Percentiles rank a stretch among this genome's conserved stretches.
Conservation (phyloP, 2,329 filamentous ascomycete genomes). For the Phyllachora maydis region DNA sequence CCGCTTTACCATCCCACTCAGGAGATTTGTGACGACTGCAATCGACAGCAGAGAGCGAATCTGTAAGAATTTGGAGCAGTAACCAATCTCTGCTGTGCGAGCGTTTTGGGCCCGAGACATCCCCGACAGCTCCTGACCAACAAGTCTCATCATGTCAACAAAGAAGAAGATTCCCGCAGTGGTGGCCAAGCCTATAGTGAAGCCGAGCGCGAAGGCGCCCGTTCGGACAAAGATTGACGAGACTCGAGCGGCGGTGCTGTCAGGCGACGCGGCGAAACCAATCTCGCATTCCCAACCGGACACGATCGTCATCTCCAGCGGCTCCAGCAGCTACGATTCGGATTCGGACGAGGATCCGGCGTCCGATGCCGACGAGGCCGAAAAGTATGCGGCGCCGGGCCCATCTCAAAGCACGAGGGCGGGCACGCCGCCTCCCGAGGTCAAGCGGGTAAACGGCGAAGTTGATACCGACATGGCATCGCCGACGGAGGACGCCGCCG, state of each 20-base stretch:
- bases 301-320: conserved; percentile 36
- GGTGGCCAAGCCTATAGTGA: conserved; percentile 33
- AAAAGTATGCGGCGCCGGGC: conserved; percentile 1
- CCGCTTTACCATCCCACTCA: too few species aligned
- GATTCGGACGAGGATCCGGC: conserved; percentile 20
- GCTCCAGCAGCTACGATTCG: conserved; percentile 24
- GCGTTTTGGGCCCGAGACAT: background rate
- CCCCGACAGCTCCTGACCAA: background rate
- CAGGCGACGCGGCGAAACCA: conserved; percentile 14
- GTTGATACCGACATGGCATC: conserved; percentile 6
- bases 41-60: background rate
- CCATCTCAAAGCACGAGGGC: conserved; percentile 2
- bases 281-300: conserved; percentile 11
- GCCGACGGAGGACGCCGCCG: conserved; percentile 14
- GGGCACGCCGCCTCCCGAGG: conserved; percentile 3
- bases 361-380: conserved; percentile 6
- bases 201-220: conserved; percentile 27
- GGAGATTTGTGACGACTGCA: too few species aligned
- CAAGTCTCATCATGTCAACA: conserved; percentile 24
- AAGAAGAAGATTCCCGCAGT: conserved; percentile 38
- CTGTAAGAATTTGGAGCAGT: background rate
- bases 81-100: conserved; percentile 1
- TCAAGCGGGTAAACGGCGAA: conserved; percentile 1
- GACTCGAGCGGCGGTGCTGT: conserved; percentile 30
- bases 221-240: conserved; percentile 34